Conservation (phyloP, 106 monocot species). For the Dendrobium chrysotoxum region DNA sequence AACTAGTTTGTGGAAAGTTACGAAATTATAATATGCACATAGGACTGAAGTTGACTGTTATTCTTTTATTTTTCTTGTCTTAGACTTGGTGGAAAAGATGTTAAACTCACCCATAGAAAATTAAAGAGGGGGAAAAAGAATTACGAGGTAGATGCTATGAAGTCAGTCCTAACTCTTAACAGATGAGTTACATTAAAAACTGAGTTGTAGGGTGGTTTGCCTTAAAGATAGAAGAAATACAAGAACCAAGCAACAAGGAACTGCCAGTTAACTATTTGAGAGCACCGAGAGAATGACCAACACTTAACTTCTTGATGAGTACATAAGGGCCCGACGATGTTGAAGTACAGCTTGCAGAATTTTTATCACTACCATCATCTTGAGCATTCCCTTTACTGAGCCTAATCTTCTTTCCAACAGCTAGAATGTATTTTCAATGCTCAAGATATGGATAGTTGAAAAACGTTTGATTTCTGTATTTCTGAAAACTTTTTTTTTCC, state of each 20-base stretch:
- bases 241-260: background rate
- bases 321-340: no score
- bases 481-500: no score
- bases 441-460: no score
- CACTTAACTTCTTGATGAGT: background rate
- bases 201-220: background rate
- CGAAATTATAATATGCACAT: background rate
- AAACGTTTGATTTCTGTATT: no score
- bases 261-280: background rate
- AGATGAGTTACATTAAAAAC: background rate
- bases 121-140: no score
- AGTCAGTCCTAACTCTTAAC: no score
- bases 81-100: background rate
- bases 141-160: no score
- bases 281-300: background rate
- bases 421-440: no score
- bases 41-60: background rate
- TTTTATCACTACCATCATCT: no score
- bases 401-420: no score
- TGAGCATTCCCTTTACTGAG: no score
- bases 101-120: background rate
- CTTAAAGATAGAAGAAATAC: background rate
- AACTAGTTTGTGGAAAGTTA: background rate
- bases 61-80: background rate
- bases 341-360: no score